Evolutionary conservation across 2,329 filamentous ascomycete genomes (phyloP).

Genomic region (Zasmidium cellare): DNA sequence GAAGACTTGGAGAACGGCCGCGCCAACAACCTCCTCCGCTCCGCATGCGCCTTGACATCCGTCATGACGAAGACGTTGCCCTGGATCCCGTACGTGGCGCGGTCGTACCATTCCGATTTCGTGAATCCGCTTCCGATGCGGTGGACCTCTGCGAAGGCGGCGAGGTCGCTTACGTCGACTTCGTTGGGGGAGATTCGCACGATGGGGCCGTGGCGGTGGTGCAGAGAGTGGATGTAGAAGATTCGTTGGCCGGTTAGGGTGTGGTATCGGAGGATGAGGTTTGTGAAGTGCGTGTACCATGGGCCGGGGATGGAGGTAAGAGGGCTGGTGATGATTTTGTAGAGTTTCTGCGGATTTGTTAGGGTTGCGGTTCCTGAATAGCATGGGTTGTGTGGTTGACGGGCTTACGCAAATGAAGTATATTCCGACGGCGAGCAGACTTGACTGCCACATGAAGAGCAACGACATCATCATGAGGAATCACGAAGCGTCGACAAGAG

Average conservation of each 20-base stretch:
- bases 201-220: constrained; percentile 33
- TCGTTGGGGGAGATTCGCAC: constrained; percentile 33
- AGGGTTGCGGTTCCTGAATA: too few relatives aligned
- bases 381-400: too few relatives aligned
- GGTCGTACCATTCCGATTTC: constrained; percentile 33
- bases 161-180: constrained; percentile 29
- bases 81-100: constrained; percentile 20
- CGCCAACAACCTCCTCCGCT: constrained; percentile 38
- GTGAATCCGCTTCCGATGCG: constrained; percentile 20
- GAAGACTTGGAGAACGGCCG: constrained; percentile 38
- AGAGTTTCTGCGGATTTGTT: too few relatives aligned
- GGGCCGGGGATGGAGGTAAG: constrained; percentile 33
- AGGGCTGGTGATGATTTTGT: too few relatives aligned
- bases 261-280: constrained; percentile 36
- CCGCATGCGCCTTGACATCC: constrained; percentile 37
- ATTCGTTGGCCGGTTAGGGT: constrained; percentile 40
- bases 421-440: too few relatives aligned
- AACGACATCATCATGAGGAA: too few relatives aligned
- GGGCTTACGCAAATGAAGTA: too few relatives aligned
- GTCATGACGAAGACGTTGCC: constrained; percentile 40
- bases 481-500: too few relatives aligned
- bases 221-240: constrained; percentile 41
- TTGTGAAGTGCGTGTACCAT: constrained; percentile 24
- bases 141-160: constrained; percentile 34
- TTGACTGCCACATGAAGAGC: too few relatives aligned